These are phyloP conservation scores for Vachellia pachyceras DNA, from an alignment of 306 rosid genomes.

Conservation along the genomic window DNA sequence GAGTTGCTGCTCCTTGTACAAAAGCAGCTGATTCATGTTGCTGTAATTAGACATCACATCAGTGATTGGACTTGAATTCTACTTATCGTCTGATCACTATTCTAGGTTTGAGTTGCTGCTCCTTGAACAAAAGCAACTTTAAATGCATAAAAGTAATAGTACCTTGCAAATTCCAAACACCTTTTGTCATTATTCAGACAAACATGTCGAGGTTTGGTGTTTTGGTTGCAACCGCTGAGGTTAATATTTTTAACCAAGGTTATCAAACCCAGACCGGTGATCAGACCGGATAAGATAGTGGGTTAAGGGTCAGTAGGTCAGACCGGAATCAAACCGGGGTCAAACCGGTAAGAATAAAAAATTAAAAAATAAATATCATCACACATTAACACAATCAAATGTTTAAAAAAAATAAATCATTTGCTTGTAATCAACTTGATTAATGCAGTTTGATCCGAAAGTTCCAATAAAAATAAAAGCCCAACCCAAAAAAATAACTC, in stretches of 20 bases:
- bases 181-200: neutral
- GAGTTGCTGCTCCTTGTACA: constrained; percentile 33
- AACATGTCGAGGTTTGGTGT: neutral
- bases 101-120: constrained; percentile 13
- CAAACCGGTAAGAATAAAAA: no score
- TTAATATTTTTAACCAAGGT: neutral
- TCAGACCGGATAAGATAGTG: no score
- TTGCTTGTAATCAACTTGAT: no score
- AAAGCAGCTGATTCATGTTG: constrained; percentile 11
- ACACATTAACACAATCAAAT: no score
- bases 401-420: no score
- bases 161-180: neutral
- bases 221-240: neutral
- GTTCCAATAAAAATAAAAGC: no score
- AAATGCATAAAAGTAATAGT: neutral
- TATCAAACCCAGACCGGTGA: no score
- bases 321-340: no score
- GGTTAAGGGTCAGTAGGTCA: no score
- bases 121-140: constrained; percentile 18
- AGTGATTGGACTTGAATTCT: neutral
- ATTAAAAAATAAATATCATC: no score
- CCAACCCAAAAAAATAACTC: no score
- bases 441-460: no score
- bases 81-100: constrained; percentile 13
- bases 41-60: constrained; percentile 18